phyloP scores from a whole-genome alignment of 202 grass and related monocot genomes.

The Tripidium arundinaceum region DNA sequence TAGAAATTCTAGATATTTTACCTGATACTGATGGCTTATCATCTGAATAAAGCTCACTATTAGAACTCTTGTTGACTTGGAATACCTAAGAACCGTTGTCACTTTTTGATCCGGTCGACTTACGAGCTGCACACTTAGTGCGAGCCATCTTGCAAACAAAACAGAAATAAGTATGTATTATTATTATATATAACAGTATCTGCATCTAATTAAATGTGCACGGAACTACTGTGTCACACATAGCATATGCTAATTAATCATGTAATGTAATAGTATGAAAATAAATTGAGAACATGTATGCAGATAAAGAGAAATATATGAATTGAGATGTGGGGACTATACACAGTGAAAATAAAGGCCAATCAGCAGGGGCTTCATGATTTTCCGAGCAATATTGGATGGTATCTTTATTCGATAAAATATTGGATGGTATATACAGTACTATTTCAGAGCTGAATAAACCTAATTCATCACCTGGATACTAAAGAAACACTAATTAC shows the following conservation, averaged over 20 bases:
- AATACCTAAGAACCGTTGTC: conserved; percentile 20
- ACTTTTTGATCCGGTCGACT: conserved; percentile 20
- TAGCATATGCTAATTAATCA: not conserved
- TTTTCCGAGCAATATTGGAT: not conserved
- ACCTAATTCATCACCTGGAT: not conserved
- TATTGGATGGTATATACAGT: not conserved
- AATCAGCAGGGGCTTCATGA: too few relatives aligned
- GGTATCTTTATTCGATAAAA: not conserved
- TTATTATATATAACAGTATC: not conserved
- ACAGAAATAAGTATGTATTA: too few relatives aligned
- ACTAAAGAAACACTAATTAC: not conserved
- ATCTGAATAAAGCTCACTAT: conserved; percentile 32
- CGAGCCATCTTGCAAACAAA: conserved; percentile 10
- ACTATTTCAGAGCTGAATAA: not conserved
- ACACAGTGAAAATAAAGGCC: too few relatives aligned
- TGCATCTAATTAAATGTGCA: not conserved
- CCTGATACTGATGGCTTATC: conserved; percentile 38
- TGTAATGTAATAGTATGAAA: not conserved
- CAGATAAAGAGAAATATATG: not conserved
- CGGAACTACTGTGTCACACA: not conserved
- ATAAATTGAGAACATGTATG: not conserved
- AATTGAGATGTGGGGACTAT: not conserved
- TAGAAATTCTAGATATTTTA: conserved; percentile 13
- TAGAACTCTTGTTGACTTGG: conserved; percentile 21
- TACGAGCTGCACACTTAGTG: not conserved